phyloP scores from a whole-genome alignment of 768 basidiomycete species.

The Solioccasus polychromus region DNA sequence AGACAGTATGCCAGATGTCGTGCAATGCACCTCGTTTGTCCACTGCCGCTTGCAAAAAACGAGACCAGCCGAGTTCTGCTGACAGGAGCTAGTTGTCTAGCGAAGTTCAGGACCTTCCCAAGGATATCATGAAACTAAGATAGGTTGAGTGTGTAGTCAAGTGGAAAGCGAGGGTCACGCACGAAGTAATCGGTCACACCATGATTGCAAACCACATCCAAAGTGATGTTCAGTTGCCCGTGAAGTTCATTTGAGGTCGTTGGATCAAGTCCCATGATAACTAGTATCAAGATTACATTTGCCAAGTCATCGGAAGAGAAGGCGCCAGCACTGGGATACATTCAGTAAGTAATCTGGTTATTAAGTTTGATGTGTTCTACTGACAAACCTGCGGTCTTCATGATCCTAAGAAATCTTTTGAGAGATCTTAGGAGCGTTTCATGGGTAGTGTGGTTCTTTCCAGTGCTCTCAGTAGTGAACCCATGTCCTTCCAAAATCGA shows the following conservation, averaged over 20 bases:
- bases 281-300: slow-evolving; percentile 46
- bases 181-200: slow-evolving; percentile 34
- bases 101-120: slow-evolving; percentile 41
- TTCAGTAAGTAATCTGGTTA: slow-evolving; percentile 1
- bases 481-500: slow-evolving; percentile 34
- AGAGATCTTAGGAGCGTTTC: slow-evolving; percentile 32
- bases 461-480: slow-evolving; percentile 21
- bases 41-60: slow-evolving; percentile 50
- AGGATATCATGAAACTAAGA: slow-evolving; percentile 48
- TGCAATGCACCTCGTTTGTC: slow-evolving; percentile 51
- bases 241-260: slow-evolving; percentile 43
- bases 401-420: slow-evolving; percentile 40
- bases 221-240: slow-evolving; percentile 43
- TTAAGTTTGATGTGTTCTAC: slow-evolving; percentile 15
- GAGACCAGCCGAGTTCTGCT: slow-evolving; percentile 52
- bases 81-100: slow-evolving; percentile 39
- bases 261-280: slow-evolving; percentile 57
- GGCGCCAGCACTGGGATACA: slow-evolving; percentile 29
- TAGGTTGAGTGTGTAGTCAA: neutral
- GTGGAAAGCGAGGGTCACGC: slow-evolving; percentile 5
- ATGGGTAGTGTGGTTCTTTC: slow-evolving; percentile 13
- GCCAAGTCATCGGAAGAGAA: slow-evolving; percentile 42
- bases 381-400: slow-evolving; percentile 47
- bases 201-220: slow-evolving; percentile 44
- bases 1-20: slow-evolving; percentile 51